Conservation (phyloP, 371 early-diverging fungal species). For the Mortierella sp. region DNA sequence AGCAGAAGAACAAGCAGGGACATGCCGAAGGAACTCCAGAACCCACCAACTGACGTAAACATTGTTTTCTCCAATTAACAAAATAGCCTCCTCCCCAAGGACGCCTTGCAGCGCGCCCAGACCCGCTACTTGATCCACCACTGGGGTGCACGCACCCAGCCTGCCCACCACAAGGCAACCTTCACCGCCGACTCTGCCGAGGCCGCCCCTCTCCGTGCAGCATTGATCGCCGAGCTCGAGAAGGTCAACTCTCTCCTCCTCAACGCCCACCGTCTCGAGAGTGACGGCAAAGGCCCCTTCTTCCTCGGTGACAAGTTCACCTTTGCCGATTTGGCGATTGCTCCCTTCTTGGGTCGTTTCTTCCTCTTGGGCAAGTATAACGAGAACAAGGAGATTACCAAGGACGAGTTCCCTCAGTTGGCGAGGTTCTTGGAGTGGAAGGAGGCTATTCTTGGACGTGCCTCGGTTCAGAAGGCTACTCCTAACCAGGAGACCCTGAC, state of each 20-base stretch:
- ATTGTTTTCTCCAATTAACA: not conserved
- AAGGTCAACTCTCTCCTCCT: conserved; percentile 37
- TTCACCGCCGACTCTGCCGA: conserved; percentile 27
- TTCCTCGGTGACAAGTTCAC: conserved; percentile 48
- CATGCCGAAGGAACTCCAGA: not conserved
- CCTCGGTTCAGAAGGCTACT: conserved; percentile 30
- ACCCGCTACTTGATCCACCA: conserved; percentile 48
- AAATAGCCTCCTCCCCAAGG: conserved; percentile 43
- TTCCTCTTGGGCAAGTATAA: conserved; percentile 37
- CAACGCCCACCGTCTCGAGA: conserved; percentile 23
- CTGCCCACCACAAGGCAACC: conserved; percentile 33
- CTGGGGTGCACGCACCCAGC: conserved; percentile 35
- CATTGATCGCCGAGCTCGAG: conserved; percentile 33
- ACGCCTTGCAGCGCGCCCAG: conserved; percentile 47
- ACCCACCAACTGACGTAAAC: not conserved
- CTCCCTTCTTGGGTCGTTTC: conserved; percentile 35
- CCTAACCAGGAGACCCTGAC: conserved; percentile 24
- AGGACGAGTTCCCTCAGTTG: conserved; percentile 32
- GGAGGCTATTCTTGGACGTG: conserved; percentile 31
- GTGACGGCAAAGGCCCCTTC: conserved; percentile 23
- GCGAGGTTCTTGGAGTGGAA: conserved; percentile 44
- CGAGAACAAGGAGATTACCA: conserved; percentile 25
- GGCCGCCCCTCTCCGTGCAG: conserved; percentile 30
- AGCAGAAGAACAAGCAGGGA: not conserved
- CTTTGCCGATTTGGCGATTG: conserved; percentile 46